phyloP scores from a whole-genome alignment of 306 rosid species.

The Pyrus bretschneideri region DNA sequence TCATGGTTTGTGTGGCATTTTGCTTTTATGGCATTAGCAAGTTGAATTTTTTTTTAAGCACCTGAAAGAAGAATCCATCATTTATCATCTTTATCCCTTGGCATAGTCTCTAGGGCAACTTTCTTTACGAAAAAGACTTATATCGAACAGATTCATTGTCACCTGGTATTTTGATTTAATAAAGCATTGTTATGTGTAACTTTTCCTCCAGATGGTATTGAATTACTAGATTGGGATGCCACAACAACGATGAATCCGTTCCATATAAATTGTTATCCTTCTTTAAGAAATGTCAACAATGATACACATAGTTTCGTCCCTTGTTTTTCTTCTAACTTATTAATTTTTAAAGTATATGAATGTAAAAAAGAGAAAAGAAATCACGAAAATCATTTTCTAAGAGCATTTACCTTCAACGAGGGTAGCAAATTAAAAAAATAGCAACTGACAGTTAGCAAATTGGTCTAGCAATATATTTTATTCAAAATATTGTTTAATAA shows the following conservation, averaged over 20 bases:
- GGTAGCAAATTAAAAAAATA: background rate
- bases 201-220: too few species aligned
- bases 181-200: too few species aligned
- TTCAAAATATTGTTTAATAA: too few species aligned
- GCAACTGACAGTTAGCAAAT: background rate
- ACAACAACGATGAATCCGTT: too few species aligned
- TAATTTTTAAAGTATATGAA: background rate
- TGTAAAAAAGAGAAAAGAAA: background rate
- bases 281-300: background rate
- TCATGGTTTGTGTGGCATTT: too few species aligned
- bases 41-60: too few species aligned
- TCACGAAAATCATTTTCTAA: too few species aligned
- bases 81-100: background rate
- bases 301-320: background rate
- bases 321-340: background rate
- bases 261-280: background rate
- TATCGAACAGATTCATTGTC: background rate
- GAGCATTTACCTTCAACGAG: too few species aligned
- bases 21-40: background rate
- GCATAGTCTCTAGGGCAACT: background rate
- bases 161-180: background rate
- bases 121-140: too few species aligned
- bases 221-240: too few species aligned
- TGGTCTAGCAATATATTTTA: background rate
- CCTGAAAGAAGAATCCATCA: background rate